These are phyloP conservation scores for Chrysoporthe puriensis DNA, from an alignment of 2,329 filamentous ascomycete species.

Conservation along the genomic window DNA sequence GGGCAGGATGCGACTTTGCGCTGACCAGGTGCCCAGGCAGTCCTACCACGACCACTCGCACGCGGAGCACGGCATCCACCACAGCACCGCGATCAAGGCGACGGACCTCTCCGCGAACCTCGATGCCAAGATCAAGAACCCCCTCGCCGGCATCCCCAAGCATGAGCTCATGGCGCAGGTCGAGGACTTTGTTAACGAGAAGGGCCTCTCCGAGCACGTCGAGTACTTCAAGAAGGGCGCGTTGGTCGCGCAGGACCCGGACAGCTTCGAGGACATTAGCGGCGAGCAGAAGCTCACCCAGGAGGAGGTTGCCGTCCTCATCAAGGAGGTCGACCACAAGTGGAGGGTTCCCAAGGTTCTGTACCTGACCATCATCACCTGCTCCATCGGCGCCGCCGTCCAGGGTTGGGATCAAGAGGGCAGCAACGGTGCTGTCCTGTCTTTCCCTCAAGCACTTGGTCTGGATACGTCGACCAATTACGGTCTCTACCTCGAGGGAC, in stretches of 20 bases:
- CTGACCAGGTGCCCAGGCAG: not conserved
- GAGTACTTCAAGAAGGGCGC: constrained; percentile 50
- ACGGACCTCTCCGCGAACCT: constrained; percentile 51
- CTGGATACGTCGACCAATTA: constrained; percentile 43
- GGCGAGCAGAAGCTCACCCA: constrained; percentile 37
- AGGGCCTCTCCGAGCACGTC: constrained; percentile 49
- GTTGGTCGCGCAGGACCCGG: constrained; percentile 40
- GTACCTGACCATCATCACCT: constrained; percentile 61
- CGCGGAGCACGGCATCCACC: constrained; percentile 28
- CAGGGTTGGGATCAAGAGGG: constrained; percentile 53
- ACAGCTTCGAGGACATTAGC: constrained; percentile 50
- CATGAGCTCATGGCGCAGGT: constrained; percentile 58
- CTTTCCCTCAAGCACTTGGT: constrained; percentile 49
- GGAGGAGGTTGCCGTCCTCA: constrained; percentile 64
- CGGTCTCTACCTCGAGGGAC: constrained; percentile 60
- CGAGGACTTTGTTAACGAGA: constrained; percentile 54
- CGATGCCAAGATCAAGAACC: constrained; percentile 52
- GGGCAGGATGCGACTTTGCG: not conserved
- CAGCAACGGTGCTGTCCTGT: constrained; percentile 53
- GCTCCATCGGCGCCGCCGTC: constrained; percentile 57
- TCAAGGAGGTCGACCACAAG: constrained; percentile 68
- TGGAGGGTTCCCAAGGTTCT: constrained; percentile 67
- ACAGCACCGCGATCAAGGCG: constrained; percentile 29
- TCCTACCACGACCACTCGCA: constrained; percentile 21
- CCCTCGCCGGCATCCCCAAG: constrained; percentile 54